These are phyloP conservation scores for Melampsora larici-populina DNA, from an alignment of 1,284 basidiomycete species.

Conservation along the genomic window DNA sequence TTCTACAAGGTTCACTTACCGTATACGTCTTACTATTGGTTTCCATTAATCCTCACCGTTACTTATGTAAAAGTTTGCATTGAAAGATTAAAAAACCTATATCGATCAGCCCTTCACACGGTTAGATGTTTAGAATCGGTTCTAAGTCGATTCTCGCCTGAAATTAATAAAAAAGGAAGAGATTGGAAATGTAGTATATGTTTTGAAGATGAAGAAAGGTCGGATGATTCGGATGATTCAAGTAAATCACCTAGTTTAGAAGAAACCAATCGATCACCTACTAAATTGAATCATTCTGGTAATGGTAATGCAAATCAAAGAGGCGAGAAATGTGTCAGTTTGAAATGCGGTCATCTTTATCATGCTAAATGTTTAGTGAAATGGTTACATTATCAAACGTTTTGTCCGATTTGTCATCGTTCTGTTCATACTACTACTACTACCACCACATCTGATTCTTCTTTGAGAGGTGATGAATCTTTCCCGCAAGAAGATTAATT, in stretches of 20 bases:
- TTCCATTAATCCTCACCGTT: constrained; percentile 24
- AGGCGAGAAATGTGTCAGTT: background rate
- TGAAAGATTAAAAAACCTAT: background rate
- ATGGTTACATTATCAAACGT: constrained; percentile 42
- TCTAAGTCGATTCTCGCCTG: constrained; percentile 12
- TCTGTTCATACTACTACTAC: background rate
- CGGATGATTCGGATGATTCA: background rate
- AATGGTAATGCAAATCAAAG: background rate
- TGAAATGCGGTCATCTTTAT: constrained; percentile 27
- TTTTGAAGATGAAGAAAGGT: constrained; percentile 25
- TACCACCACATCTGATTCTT: too few species aligned
- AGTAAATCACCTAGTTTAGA: background rate
- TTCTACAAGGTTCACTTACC: constrained; percentile 35
- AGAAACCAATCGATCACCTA: background rate
- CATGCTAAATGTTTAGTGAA: constrained; percentile 39
- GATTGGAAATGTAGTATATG: constrained; percentile 43
- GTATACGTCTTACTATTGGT: constrained; percentile 30
- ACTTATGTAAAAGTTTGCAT: constrained; percentile 24
- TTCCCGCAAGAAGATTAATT: too few species aligned
- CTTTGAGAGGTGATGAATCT: too few species aligned
- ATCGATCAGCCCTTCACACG: constrained; percentile 18
- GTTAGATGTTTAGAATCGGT: constrained; percentile 23
- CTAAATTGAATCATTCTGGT: background rate
- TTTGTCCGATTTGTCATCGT: constrained; percentile 43
- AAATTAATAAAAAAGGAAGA: background rate